Conservation (phyloP, 2,329 filamentous ascomycete species). For the Metarhizium album region DNA sequence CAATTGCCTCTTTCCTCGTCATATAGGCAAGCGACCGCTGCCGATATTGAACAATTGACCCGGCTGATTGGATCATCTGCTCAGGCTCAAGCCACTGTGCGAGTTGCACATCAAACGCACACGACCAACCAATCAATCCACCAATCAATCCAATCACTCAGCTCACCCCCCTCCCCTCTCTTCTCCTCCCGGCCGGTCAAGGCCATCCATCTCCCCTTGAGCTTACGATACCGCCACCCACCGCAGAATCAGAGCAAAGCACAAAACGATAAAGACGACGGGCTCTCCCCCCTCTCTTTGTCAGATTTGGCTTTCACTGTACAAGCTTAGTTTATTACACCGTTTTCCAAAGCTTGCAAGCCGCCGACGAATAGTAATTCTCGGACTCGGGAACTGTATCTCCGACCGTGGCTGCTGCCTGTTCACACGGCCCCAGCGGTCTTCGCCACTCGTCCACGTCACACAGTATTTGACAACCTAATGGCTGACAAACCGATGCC, state of each 20-base stretch:
- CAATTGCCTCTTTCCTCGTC: slow-evolving; percentile 4
- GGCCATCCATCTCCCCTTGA: slow-evolving; percentile 1
- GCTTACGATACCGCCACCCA: not conserved
- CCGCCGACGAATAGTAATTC: not conserved
- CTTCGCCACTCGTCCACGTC: slow-evolving; percentile 7
- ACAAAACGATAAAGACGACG: slow-evolving; percentile 5
- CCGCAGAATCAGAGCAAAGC: not conserved
- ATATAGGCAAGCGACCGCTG: not conserved
- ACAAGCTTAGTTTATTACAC: not conserved
- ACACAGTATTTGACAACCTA: not conserved
- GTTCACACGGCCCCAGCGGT: not conserved
- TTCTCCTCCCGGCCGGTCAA: not conserved
- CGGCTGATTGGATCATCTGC: slow-evolving; percentile 1
- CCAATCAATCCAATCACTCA: not conserved
- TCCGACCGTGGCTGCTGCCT: slow-evolving; percentile 2
- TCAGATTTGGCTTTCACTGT: not conserved
- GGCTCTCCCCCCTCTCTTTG: not conserved
- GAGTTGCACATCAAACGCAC: not conserved
- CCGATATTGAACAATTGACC: slow-evolving; percentile 5
- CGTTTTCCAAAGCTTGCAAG: not conserved
- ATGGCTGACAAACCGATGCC: slow-evolving; percentile 27
- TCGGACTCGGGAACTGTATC: slow-evolving; percentile 1
- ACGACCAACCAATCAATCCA: not conserved
- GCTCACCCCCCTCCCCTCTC: not conserved
- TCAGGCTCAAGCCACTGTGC: not conserved